Conservation (phyloP, 2,329 filamentous ascomycete genomes). For the Scopulariopsis brevicaulis region DNA sequence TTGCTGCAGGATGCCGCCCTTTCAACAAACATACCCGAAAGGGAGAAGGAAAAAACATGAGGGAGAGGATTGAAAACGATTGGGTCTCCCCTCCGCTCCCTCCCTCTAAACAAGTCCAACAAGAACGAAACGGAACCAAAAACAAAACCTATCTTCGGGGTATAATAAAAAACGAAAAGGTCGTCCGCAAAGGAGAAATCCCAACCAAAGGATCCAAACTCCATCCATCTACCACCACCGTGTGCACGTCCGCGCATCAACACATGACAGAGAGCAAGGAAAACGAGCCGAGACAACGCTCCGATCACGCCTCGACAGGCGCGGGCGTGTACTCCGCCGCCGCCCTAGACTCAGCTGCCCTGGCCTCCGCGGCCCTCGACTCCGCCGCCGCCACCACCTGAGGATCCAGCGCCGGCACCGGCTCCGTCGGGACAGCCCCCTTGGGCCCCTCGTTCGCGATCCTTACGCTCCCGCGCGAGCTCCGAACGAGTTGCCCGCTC, state of each 20-base stretch:
- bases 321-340: not conserved
- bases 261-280: not conserved
- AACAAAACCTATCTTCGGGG: not conserved
- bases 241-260: not conserved
- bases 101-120: not conserved
- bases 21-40: not conserved
- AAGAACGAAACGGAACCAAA: not conserved
- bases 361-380: not conserved
- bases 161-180: not conserved
- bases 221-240: not conserved
- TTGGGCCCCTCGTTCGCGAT: constrained; percentile 6
- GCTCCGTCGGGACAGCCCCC: constrained; percentile 4
- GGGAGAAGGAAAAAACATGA: not conserved
- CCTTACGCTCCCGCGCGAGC: constrained; percentile 55
- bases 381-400: not conserved
- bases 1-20: not conserved
- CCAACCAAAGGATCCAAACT: not conserved
- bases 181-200: not conserved
- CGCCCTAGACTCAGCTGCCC: not conserved
- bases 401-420: constrained; percentile 1
- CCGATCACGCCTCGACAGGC: not conserved
- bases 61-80: not conserved
- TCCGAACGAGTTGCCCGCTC: constrained; percentile 58
- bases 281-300: not conserved
- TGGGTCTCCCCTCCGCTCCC: not conserved